These are phyloP conservation scores for Plectosphaerella cucumerina DNA, from an alignment of 2,329 filamentous ascomycete species.

Conservation along the genomic window DNA sequence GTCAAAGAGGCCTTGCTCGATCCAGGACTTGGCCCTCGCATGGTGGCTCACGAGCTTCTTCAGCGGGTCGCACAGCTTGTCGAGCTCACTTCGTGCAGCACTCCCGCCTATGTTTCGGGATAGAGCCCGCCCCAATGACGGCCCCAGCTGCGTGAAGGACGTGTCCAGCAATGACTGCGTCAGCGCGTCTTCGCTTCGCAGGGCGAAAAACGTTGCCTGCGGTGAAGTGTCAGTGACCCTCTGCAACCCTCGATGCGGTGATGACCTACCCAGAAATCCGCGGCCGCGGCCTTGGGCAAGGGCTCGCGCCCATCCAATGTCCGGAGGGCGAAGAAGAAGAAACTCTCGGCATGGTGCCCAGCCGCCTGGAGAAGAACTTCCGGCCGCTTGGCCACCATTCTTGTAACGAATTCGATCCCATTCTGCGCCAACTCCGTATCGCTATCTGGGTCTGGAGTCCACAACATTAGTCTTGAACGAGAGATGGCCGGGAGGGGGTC, in stretches of 20 bases:
- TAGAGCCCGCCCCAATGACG: conserved; percentile 54
- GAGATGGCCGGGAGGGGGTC: background rate
- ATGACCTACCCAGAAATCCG: conserved; percentile 67
- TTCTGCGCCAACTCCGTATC: conserved; percentile 71
- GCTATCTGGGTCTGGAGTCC: conserved; percentile 45
- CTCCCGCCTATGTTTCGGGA: conserved; percentile 64
- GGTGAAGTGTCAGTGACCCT: conserved; percentile 1
- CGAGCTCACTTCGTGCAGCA: conserved; percentile 67
- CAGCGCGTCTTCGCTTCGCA: conserved; percentile 36
- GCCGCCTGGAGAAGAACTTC: conserved; percentile 56
- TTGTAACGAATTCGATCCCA: conserved; percentile 67
- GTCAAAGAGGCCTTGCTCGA: conserved; percentile 54
- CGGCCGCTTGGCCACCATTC: conserved; percentile 57
- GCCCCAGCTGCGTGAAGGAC: conserved; percentile 57
- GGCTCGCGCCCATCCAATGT: conserved; percentile 69
- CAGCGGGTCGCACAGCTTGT: conserved; percentile 65
- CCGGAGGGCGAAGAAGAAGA: conserved; percentile 69
- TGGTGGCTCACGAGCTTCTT: conserved; percentile 62
- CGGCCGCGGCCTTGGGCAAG: conserved; percentile 69
- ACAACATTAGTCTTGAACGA: conserved; percentile 8
- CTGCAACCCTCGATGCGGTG: background rate
- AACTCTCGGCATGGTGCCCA: conserved; percentile 53
- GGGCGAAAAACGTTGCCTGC: conserved; percentile 49
- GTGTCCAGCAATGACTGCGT: conserved; percentile 39
- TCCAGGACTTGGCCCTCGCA: conserved; percentile 54